Percentiles rank a stretch among this genome's conserved stretches.
Evolutionary conservation across 768 basidiomycete species (phyloP).

Genomic region (Suillus sp.): DNA sequence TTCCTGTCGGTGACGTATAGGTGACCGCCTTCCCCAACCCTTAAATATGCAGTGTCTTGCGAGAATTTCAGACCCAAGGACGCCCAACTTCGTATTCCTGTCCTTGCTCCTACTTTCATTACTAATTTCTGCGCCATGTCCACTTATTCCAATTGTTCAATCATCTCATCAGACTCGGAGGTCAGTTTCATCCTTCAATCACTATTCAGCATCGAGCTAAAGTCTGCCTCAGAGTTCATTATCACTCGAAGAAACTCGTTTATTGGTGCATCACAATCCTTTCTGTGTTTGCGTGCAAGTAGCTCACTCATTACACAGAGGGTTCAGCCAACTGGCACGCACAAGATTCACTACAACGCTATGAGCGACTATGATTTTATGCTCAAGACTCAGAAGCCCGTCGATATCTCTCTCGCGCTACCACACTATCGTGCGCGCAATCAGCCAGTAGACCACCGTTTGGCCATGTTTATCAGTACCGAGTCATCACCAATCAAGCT

Average conservation of each 20-base stretch:
- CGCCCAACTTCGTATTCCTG: constrained; percentile 9
- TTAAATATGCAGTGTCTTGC: constrained; percentile 14
- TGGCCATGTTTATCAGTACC: constrained; percentile 67
- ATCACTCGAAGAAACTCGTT: constrained; percentile 21
- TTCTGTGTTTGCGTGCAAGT: not conserved
- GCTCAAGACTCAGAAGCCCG: constrained; percentile 49
- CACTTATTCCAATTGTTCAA: constrained; percentile 24
- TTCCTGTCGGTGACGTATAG: constrained; percentile 6
- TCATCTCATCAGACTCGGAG: constrained; percentile 23
- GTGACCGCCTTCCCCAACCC: constrained; percentile 14
- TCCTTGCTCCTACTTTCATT: not conserved
- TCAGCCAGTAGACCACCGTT: constrained; percentile 71
- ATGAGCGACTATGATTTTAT: constrained; percentile 70
- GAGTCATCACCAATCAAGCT: constrained; percentile 59
- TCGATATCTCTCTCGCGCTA: constrained; percentile 69
- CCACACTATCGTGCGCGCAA: constrained; percentile 79
- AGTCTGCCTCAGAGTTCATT: constrained; percentile 25
- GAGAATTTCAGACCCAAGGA: constrained; percentile 14
- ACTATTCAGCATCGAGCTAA: constrained; percentile 14
- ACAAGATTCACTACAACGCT: constrained; percentile 65
- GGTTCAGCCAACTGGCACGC: constrained; percentile 46
- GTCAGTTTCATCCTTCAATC: constrained; percentile 18
- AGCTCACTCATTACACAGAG: constrained; percentile 21
- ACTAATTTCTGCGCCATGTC: constrained; percentile 22
- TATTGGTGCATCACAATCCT: constrained; percentile 18